These are phyloP conservation scores for Cystoisospora suis DNA, from an alignment of 169 alveolate genomes.

Conservation along the genomic window DNA sequence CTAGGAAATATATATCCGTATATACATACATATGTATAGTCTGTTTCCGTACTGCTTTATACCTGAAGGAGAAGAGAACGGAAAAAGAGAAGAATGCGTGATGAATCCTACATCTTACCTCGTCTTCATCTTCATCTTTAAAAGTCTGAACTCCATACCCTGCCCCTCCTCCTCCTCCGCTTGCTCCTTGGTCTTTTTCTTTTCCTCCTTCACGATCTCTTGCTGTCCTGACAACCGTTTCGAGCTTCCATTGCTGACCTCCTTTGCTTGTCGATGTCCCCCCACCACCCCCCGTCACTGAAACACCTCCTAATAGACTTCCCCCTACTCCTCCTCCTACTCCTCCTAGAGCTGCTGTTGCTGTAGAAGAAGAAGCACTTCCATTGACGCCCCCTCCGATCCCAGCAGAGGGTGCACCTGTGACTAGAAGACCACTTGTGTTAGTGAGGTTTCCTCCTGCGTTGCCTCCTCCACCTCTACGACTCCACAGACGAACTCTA, in stretches of 20 bases:
- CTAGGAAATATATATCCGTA: neutral
- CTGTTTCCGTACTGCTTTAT: neutral
- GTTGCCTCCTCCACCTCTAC: neutral
- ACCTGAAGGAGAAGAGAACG: neutral
- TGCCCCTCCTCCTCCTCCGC: neutral
- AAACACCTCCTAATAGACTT: no score
- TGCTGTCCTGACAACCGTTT: constrained; percentile 2
- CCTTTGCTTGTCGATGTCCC: no score
- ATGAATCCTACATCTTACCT: neutral
- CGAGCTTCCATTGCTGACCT: constrained; percentile 20
- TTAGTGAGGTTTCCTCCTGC: no score
- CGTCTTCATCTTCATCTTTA: constrained; percentile 18
- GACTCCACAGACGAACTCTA: constrained; percentile 21
- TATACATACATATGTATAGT: neutral
- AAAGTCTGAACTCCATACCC: neutral
- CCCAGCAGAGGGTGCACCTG: neutral
- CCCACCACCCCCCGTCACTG: no score
- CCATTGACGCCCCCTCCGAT: neutral
- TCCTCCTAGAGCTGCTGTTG: neutral
- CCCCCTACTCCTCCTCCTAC: no score
- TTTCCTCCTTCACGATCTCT: neutral
- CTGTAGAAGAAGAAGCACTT: neutral
- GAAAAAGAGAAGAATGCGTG: no score
- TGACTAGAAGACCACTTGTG: no score
- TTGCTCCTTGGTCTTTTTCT: neutral